These are phyloP conservation scores for Fusarium scirpi DNA, from an alignment of 2,329 filamentous ascomycete genomes.

Conservation along the genomic window DNA sequence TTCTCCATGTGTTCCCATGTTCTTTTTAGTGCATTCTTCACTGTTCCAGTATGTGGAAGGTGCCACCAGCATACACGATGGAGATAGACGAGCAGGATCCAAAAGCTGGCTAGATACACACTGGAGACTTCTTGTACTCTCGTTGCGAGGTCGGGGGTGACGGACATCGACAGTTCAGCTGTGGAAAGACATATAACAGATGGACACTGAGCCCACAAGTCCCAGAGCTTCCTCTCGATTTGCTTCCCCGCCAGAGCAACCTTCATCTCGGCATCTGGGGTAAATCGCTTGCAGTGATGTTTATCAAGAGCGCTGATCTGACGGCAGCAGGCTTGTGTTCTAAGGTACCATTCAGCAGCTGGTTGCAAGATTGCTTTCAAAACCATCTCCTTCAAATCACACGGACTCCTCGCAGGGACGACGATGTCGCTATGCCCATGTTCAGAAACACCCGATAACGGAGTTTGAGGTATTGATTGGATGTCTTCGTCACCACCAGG, in stretches of 20 bases:
- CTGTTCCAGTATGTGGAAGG: not conserved
- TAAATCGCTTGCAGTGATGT: not conserved
- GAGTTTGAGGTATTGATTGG: fast-evolving
- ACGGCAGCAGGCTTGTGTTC: not conserved
- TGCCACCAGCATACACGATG: constrained; percentile 18
- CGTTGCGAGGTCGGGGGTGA: not conserved
- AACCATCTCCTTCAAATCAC: constrained; percentile 5
- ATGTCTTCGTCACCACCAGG: not conserved
- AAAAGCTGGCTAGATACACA: constrained; percentile 5
- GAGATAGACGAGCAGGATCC: constrained; percentile 5
- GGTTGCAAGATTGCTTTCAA: constrained; percentile 1
- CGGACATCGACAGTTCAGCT: not conserved
- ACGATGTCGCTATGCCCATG: not conserved
- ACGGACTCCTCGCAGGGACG: not conserved
- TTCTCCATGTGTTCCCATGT: constrained; percentile 6
- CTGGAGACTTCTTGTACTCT: not conserved
- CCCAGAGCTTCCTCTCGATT: constrained; percentile 1
- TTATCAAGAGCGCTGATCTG: constrained; percentile 14
- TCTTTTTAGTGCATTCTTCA: not conserved
- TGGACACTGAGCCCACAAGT: constrained; percentile 8
- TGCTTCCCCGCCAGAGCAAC: not conserved
- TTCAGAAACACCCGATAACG: not conserved
- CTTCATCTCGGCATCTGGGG: not conserved
- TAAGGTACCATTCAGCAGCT: constrained; percentile 1
- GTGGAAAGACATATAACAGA: not conserved